Percentiles rank a stretch among this genome's conserved stretches.
phyloP scores from a whole-genome alignment of 83 land plant species.

The Picea abies region DNA sequence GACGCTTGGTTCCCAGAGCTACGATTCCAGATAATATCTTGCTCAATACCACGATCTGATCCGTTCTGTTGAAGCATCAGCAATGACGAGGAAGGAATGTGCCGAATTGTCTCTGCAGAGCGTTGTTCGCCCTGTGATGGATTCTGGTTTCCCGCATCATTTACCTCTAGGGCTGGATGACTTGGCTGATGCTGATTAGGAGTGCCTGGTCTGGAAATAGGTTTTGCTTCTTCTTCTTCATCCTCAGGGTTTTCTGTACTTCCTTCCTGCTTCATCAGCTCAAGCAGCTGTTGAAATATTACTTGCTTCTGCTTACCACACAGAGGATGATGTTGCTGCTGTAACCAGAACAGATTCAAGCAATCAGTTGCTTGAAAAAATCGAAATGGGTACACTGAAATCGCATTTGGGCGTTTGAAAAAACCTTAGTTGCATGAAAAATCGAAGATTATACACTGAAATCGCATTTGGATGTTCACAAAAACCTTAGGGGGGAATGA shows the following conservation, averaged over 20 bases:
- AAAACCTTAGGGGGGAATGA: not conserved
- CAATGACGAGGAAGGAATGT: not conserved
- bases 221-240: not conserved
- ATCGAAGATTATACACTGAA: not conserved
- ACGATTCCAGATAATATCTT: too few species aligned
- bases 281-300: slow-evolving; percentile 41
- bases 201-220: slow-evolving; percentile 2
- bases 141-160: not conserved
- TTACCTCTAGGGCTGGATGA: not conserved
- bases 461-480: not conserved
- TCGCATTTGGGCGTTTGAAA: not conserved
- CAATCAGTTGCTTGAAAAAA: not conserved
- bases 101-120: not conserved
- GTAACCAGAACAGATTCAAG: not conserved
- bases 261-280: slow-evolving; percentile 36
- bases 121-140: not conserved
- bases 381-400: not conserved
- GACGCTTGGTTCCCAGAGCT: not conserved
- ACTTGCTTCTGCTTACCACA: slow-evolving; percentile 33
- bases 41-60: too few species aligned
- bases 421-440: not conserved
- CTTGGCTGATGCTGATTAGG: not conserved
- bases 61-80: too few species aligned
- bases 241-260: not conserved
- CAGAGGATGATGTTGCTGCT: slow-evolving; percentile 9